A percentile compares a stretch with the other conserved stretches of the same genome.
Conservation (phyloP, 169 alveolate genomes). For the Eimeria nieschulzi region DNA sequence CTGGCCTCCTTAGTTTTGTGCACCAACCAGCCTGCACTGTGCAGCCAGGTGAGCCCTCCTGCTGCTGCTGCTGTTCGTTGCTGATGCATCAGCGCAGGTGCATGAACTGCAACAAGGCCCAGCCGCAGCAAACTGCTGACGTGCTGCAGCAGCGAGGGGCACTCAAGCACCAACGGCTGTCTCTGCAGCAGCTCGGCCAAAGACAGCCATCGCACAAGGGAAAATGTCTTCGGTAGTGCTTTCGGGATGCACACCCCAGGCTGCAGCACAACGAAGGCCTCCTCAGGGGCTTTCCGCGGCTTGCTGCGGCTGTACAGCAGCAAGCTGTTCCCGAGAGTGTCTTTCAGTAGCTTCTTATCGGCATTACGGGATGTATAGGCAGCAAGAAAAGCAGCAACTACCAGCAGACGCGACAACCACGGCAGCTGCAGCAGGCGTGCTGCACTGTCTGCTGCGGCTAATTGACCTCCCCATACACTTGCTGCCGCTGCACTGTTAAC, state of each 20-base stretch:
- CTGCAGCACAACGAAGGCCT: neutral
- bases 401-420: slow-evolving; percentile 53
- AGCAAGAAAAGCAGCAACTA: slow-evolving; percentile 64
- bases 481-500: neutral
- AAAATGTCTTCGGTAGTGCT: slow-evolving; percentile 30
- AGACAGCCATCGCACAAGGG: slow-evolving; percentile 56
- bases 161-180: slow-evolving; percentile 25
- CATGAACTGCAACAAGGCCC: slow-evolving; percentile 22
- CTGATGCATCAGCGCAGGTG: slow-evolving; percentile 19
- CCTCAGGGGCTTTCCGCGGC: neutral
- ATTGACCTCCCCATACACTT: slow-evolving; percentile 54
- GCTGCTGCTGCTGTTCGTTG: slow-evolving; percentile 31
- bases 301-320: slow-evolving; percentile 5
- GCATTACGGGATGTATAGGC: slow-evolving; percentile 37
- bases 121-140: slow-evolving; percentile 57
- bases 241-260: slow-evolving; percentile 16
- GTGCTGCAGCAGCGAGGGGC: slow-evolving; percentile 46
- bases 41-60: slow-evolving; percentile 33
- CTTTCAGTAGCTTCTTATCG: slow-evolving; percentile 19
- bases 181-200: slow-evolving; percentile 65
- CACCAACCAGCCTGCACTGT: slow-evolving; percentile 19
- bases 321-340: slow-evolving; percentile 52
- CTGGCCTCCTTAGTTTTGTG: slow-evolving; percentile 6
- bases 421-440: slow-evolving; percentile 71
- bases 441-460: slow-evolving; percentile 40